phyloP scores from a whole-genome alignment of 345 rosid species.

The Pugionium dolabratum region DNA sequence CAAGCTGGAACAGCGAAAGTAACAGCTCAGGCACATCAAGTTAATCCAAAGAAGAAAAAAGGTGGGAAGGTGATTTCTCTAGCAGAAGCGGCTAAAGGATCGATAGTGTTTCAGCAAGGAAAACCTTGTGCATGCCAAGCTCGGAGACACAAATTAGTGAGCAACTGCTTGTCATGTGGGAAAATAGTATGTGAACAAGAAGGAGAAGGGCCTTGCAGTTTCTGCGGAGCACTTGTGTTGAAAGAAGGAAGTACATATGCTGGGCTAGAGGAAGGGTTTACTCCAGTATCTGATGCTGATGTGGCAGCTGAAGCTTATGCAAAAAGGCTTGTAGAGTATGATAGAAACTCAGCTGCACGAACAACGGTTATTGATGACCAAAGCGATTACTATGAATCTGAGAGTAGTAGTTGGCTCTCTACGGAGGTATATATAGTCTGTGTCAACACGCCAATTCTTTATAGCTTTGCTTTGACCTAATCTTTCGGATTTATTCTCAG shows the following conservation, averaged over 20 bases:
- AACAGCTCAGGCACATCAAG: slow-evolving; percentile 35
- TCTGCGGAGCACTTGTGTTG: slow-evolving; percentile 85
- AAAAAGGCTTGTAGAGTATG: slow-evolving; percentile 91
- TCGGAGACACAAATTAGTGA: slow-evolving; percentile 68
- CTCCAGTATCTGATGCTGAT: slow-evolving; percentile 78
- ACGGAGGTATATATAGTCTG: slow-evolving; percentile 55
- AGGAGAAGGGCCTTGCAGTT: slow-evolving; percentile 71
- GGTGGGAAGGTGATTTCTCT: slow-evolving; percentile 79
- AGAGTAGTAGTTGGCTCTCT: slow-evolving; percentile 90
- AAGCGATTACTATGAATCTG: slow-evolving; percentile 93
- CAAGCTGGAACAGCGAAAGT: slow-evolving; percentile 43
- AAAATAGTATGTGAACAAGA: slow-evolving; percentile 97
- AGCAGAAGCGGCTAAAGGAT: slow-evolving; percentile 94
- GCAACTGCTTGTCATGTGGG: slow-evolving; percentile 98
- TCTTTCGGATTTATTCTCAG: slow-evolving; percentile 37
- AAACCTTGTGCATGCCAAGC: slow-evolving; percentile 95
- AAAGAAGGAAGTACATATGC: slow-evolving; percentile 52
- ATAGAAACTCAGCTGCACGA: slow-evolving; percentile 86
- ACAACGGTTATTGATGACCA: slow-evolving; percentile 97
- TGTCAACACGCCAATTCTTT: not conserved
- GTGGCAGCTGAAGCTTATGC: slow-evolving; percentile 86
- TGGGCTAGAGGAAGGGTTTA: slow-evolving; percentile 37
- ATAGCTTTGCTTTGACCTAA: slow-evolving; percentile 11
- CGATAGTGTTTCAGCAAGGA: slow-evolving; percentile 90
- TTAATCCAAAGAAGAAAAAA: slow-evolving; percentile 77